Conservation (phyloP, 1,139 yeast species). For the Pichia kudriavzevii region DNA sequence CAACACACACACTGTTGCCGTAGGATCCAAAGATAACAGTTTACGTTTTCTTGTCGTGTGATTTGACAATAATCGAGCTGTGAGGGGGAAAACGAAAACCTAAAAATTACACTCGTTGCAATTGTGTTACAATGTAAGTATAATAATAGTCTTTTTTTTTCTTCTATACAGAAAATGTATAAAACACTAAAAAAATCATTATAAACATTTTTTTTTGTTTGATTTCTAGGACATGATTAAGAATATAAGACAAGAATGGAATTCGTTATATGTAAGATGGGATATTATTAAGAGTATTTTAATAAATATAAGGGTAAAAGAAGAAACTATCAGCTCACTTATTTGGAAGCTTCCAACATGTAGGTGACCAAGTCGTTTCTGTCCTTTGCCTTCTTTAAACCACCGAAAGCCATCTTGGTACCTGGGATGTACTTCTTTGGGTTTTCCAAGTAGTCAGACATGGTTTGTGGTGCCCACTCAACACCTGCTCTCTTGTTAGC, state of each 20-base stretch:
- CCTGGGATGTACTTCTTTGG: constrained; percentile 99
- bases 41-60: constrained; percentile 59
- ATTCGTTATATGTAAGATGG: background rate
- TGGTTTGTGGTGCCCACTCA: constrained; percentile 76
- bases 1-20: constrained; percentile 40
- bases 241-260: background rate
- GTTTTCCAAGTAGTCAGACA: constrained; percentile 95
- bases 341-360: constrained; percentile 72
- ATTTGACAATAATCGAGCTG: no score
- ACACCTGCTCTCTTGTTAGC: constrained; percentile 98
- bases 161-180: no score
- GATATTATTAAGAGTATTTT: background rate
- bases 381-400: constrained; percentile 98
- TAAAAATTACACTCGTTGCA: no score
- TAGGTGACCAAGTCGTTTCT: constrained; percentile 94
- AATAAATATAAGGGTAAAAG: constrained; percentile 2
- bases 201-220: no score
- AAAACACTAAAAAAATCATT: no score
- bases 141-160: no score
- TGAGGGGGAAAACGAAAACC: no score
- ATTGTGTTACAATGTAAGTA: no score
- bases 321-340: constrained; percentile 22
- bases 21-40: constrained; percentile 65
- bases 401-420: constrained; percentile 99
- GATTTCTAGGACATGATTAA: no score